These are phyloP conservation scores for Cladosporium sp. DNA, from an alignment of 2,329 filamentous ascomycete genomes.

Conservation along the genomic window DNA sequence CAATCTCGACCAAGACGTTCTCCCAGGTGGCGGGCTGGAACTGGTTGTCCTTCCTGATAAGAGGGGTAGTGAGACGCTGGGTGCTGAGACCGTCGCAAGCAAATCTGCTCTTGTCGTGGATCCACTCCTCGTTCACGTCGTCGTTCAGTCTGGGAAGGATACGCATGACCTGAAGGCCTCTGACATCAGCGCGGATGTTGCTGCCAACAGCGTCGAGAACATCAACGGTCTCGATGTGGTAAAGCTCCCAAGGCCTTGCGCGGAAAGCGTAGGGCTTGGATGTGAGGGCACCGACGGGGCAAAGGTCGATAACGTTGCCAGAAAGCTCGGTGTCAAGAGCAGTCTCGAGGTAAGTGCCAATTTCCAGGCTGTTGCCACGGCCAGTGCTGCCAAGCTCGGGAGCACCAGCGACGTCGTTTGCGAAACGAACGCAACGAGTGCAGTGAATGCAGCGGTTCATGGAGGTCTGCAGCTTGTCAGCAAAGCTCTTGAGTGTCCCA, in stretches of 20 bases:
- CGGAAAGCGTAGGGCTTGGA: constrained; percentile 98
- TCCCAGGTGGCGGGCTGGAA: constrained; percentile 95
- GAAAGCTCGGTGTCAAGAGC: constrained; percentile 93
- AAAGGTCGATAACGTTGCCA: constrained; percentile 96
- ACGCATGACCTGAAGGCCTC: constrained; percentile 94
- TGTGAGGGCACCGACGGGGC: constrained; percentile 92
- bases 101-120: constrained; percentile 97
- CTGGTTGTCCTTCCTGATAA: constrained; percentile 82
- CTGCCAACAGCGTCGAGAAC: constrained; percentile 90
- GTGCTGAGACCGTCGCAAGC: constrained; percentile 96
- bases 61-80: constrained; percentile 86
- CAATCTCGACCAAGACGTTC: constrained; percentile 85
- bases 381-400: constrained; percentile 92
- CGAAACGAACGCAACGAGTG: constrained; percentile 94
- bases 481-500: neutral
- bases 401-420: constrained; percentile 94
- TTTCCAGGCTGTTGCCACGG: constrained; percentile 95
- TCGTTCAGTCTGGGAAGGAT: constrained; percentile 91
- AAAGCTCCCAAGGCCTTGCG: constrained; percentile 93
- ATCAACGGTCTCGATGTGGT: constrained; percentile 93
- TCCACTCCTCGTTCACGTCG: constrained; percentile 99
- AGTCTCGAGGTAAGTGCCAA: constrained; percentile 94
- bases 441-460: constrained; percentile 99
- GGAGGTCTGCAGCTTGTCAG: constrained; percentile 59
- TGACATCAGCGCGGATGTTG: constrained; percentile 88